These are phyloP conservation scores for Platanthera zijinensis DNA, from an alignment of 106 monocot species.

Conservation along the genomic window DNA sequence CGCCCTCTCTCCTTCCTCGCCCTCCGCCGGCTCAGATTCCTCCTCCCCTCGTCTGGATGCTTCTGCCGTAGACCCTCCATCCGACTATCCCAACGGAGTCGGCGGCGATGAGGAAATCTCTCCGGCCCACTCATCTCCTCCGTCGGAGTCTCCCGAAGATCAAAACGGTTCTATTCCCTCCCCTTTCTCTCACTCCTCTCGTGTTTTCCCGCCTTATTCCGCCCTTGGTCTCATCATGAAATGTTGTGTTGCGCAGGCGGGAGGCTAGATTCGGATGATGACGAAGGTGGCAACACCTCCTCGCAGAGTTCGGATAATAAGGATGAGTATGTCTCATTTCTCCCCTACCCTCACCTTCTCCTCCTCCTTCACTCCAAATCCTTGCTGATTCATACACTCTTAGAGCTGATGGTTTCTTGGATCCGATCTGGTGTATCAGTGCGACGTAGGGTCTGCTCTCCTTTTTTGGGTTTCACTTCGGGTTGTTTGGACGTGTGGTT, in stretches of 20 bases:
- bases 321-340: slow-evolving; percentile 11
- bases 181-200: background rate
- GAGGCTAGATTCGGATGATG: slow-evolving; percentile 7
- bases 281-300: slow-evolving; percentile 15
- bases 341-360: background rate
- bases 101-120: background rate
- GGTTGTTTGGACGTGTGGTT: slow-evolving; percentile 1
- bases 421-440: background rate
- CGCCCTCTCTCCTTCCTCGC: background rate
- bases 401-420: background rate
- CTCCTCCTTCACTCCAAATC: background rate
- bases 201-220: background rate
- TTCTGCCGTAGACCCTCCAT: background rate
- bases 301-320: slow-evolving; percentile 1
- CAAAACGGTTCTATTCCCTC: background rate
- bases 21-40: background rate
- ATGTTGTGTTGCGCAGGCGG: background rate
- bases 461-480: background rate
- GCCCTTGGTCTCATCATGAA: background rate
- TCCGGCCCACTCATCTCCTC: background rate
- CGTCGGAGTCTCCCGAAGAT: slow-evolving; percentile 3
- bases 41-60: background rate
- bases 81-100: background rate
- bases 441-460: background rate
- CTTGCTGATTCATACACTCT: background rate